Evolutionary conservation across 2,329 filamentous ascomycete species (phyloP).

Genomic region (Xylariaceae sp.): DNA sequence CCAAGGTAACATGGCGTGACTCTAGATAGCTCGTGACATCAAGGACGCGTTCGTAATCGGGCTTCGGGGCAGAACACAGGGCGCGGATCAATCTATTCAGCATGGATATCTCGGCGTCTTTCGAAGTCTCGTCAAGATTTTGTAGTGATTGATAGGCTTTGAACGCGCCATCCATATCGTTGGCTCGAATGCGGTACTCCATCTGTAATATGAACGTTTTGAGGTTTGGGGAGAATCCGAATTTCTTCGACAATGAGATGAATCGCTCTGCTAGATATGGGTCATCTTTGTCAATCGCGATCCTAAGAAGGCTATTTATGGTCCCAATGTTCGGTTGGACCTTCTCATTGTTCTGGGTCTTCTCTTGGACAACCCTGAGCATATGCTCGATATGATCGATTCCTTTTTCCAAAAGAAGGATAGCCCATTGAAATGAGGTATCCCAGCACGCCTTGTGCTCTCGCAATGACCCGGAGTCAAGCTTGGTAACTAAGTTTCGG

Average conservation of each 20-base stretch:
- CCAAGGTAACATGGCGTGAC: slow-evolving; percentile 63
- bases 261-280: slow-evolving; percentile 71
- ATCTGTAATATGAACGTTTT: slow-evolving; percentile 72
- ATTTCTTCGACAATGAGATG: slow-evolving; percentile 60
- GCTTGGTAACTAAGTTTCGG: slow-evolving; percentile 40
- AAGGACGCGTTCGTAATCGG: slow-evolving; percentile 67
- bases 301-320: slow-evolving; percentile 72
- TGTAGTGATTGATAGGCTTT: slow-evolving; percentile 61
- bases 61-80: slow-evolving; percentile 56
- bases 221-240: slow-evolving; percentile 62
- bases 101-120: slow-evolving; percentile 56
- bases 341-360: slow-evolving; percentile 40
- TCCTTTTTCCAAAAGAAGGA: slow-evolving; percentile 62
- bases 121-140: slow-evolving; percentile 45
- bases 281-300: slow-evolving; percentile 66
- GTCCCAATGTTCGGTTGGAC: slow-evolving; percentile 61
- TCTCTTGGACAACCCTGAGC: slow-evolving; percentile 60
- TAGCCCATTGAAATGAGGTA: slow-evolving; percentile 70
- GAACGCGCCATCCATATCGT: slow-evolving; percentile 67
- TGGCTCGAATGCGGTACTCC: slow-evolving; percentile 67
- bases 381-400: slow-evolving; percentile 70
- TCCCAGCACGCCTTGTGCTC: slow-evolving; percentile 62
- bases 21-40: slow-evolving; percentile 71
- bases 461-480: slow-evolving; percentile 27
- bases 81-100: slow-evolving; percentile 70